phyloP scores from a whole-genome alignment of 306 rosid genomes.

The Rosa chinensis region DNA sequence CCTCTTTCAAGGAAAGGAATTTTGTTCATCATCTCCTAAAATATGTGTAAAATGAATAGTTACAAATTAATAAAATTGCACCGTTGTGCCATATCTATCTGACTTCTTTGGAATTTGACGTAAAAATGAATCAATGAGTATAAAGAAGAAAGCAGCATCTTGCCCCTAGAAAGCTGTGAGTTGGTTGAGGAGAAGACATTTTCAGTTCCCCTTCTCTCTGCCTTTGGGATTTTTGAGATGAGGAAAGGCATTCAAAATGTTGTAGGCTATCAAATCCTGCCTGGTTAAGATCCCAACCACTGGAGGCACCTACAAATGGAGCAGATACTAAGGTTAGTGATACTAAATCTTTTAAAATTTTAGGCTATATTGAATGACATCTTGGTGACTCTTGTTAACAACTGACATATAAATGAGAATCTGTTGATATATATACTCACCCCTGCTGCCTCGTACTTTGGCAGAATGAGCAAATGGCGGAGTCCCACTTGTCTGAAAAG shows the following conservation, averaged over 20 bases:
- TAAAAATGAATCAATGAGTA: constrained; percentile 40
- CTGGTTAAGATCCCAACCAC: constrained; percentile 83
- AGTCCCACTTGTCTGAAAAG: constrained; percentile 86
- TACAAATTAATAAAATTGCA: constrained; percentile 38
- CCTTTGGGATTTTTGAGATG: constrained; percentile 50
- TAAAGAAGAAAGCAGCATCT: constrained; percentile 17
- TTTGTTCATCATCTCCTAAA: constrained; percentile 23
- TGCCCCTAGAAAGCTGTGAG: constrained; percentile 33
- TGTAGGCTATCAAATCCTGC: constrained; percentile 73
- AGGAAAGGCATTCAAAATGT: constrained; percentile 75
- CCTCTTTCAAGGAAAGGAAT: constrained; percentile 10
- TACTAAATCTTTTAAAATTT: background rate
- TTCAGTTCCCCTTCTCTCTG: constrained; percentile 48
- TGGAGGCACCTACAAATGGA: constrained; percentile 59
- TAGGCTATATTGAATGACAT: background rate
- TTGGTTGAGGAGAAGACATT: constrained; percentile 21
- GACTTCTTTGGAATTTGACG: constrained; percentile 33
- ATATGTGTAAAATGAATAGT: constrained; percentile 38
- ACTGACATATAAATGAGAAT: background rate
- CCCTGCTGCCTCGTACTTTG: constrained; percentile 70
- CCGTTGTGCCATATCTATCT: constrained; percentile 27
- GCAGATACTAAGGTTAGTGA: constrained; percentile 40
- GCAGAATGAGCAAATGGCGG: constrained; percentile 85
- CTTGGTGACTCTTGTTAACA: background rate
- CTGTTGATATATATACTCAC: constrained; percentile 42